A percentile compares a stretch with the other conserved stretches of the same genome.
Evolutionary conservation across 352 stramenopile genomes (phyloP).

Genomic region (Phytopythium aichiense): DNA sequence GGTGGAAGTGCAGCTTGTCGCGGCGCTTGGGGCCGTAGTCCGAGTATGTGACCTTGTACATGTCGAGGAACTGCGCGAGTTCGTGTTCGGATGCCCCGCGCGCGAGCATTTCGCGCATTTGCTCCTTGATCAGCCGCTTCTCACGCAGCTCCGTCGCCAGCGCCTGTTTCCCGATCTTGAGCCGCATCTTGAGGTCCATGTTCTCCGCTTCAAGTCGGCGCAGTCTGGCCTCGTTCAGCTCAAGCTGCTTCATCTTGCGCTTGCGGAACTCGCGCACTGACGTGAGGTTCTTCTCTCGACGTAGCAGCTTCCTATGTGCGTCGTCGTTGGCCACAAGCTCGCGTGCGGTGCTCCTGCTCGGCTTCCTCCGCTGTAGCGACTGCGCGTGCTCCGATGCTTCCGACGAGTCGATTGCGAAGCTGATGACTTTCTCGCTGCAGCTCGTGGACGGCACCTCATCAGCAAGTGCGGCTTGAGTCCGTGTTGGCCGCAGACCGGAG

Average conservation of each 20-base stretch:
- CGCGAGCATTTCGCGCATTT: constrained; percentile 75
- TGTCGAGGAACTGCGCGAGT: constrained; percentile 74
- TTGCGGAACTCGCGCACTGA: constrained; percentile 76
- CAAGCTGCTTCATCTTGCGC: constrained; percentile 68
- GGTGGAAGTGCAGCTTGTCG: constrained; percentile 72
- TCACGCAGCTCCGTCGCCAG: constrained; percentile 68
- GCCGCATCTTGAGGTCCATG: constrained; percentile 72
- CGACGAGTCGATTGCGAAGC: neutral
- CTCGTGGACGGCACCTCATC: no score
- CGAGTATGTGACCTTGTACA: constrained; percentile 82
- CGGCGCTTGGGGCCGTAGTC: constrained; percentile 72
- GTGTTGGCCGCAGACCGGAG: constrained; percentile 12
- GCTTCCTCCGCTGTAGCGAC: constrained; percentile 5
- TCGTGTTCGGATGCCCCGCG: constrained; percentile 63
- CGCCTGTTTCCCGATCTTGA: constrained; percentile 81
- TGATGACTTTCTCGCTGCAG: neutral
- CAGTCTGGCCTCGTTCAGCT: constrained; percentile 63
- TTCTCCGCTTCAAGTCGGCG: constrained; percentile 69
- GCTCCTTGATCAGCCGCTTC: constrained; percentile 76
- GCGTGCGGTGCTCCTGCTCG: constrained; percentile 1
- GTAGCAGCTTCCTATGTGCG: constrained; percentile 46
- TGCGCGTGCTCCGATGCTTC: neutral
- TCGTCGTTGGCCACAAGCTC: constrained; percentile 10
- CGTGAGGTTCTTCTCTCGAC: constrained; percentile 69
- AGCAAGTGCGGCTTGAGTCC: neutral